Conservation (phyloP, 169 alveolate genomes). For the Plasmodium berghei region DNA sequence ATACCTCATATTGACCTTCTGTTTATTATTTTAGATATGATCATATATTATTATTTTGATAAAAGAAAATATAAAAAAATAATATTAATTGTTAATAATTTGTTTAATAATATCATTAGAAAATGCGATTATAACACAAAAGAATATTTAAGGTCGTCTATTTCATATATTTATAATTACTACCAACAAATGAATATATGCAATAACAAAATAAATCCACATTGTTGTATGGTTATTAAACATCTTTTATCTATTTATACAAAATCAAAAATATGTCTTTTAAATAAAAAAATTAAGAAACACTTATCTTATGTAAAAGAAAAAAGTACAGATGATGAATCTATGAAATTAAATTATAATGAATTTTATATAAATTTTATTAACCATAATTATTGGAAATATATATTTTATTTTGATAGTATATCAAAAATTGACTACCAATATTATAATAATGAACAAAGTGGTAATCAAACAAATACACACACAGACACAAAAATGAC, state of each 20-base stretch:
- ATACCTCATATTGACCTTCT: conserved; percentile 72
- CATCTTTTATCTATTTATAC: conserved; percentile 40
- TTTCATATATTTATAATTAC: conserved; percentile 65
- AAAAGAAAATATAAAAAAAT: conserved; percentile 64
- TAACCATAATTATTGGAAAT: conserved; percentile 26
- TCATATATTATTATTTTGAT: conserved; percentile 44
- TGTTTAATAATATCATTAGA: conserved; percentile 31
- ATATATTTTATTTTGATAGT: conserved; percentile 21
- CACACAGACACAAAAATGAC: not conserved
- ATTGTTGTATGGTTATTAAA: conserved; percentile 58
- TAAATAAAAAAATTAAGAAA: conserved; percentile 72
- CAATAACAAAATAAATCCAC: conserved; percentile 51
- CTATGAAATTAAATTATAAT: conserved; percentile 35
- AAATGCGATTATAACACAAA: conserved; percentile 76
- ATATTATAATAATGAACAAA: not conserved
- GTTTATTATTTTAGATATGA: conserved; percentile 57
- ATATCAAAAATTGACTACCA: not conserved
- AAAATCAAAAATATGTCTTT: conserved; percentile 55
- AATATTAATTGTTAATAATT: conserved; percentile 27
- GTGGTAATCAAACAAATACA: not conserved
- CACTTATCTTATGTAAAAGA: conserved; percentile 21
- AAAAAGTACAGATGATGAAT: conserved; percentile 24
- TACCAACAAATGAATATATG: conserved; percentile 61
- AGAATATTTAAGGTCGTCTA: conserved; percentile 74
- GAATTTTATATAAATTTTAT: conserved; percentile 25